Evolutionary conservation across 2,329 filamentous ascomycete species (phyloP).

Genomic region (Pyricularia grisea): DNA sequence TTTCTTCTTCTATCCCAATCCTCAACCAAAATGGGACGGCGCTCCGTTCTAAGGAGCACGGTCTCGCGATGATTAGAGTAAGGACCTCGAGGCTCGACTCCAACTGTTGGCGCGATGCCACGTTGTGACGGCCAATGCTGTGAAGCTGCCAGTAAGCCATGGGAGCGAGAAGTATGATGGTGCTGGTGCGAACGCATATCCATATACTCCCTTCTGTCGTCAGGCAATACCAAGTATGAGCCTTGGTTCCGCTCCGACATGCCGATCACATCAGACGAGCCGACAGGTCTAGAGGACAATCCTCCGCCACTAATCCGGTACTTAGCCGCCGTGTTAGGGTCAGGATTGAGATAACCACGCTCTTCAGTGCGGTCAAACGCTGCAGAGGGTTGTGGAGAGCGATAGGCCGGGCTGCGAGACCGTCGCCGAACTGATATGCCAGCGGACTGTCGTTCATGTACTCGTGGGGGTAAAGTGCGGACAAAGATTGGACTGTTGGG

Average conservation of each 20-base stretch:
- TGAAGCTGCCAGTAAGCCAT: not conserved
- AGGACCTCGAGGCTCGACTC: not conserved
- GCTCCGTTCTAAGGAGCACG: slow-evolving; percentile 4
- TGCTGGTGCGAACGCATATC: not conserved
- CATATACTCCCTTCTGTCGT: not conserved
- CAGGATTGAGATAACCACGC: not conserved
- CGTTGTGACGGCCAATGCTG: not conserved
- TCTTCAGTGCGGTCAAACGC: not conserved
- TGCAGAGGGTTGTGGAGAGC: not conserved
- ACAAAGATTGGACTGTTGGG: slow-evolving; percentile 11
- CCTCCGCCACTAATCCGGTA: not conserved
- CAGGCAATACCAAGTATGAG: not conserved
- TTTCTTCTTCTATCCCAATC: slow-evolving; percentile 3
- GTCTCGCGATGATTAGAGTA: not conserved
- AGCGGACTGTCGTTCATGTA: not conserved
- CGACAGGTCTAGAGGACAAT: not conserved
- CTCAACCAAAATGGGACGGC: slow-evolving; percentile 7
- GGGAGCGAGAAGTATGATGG: not conserved
- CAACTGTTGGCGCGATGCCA: not conserved
- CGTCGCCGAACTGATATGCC: not conserved
- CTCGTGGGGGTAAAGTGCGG: slow-evolving; percentile 9
- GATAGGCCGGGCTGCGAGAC: slow-evolving; percentile 1
- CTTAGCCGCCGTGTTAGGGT: not conserved
- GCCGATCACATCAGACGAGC: not conserved
- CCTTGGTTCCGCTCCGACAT: not conserved